Percentiles rank a stretch among this genome's conserved stretches.
phyloP scores from a whole-genome alignment of 1,284 basidiomycete species.

The Ganoderma lucidum region DNA sequence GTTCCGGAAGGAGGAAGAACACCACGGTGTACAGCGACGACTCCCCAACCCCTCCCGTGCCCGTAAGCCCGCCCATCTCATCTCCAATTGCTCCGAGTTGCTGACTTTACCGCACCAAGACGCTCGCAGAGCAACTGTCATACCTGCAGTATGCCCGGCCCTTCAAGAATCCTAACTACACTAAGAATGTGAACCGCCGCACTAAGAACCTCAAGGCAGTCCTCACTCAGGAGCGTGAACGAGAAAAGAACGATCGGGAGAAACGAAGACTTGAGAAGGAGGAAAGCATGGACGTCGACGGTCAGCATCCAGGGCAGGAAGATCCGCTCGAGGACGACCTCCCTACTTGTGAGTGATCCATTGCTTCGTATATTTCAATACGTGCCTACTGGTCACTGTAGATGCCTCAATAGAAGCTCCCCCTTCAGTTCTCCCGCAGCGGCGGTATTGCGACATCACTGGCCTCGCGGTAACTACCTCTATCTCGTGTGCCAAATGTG shows the following conservation, averaged over 20 bases:
- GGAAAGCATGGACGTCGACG: constrained; percentile 53
- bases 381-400: constrained; percentile 40
- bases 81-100: neutral
- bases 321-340: constrained; percentile 44
- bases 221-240: constrained; percentile 76
- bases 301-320: constrained; percentile 48
- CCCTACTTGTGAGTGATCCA: neutral
- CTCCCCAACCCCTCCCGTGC: constrained; percentile 41
- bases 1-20: constrained; percentile 39
- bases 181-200: constrained; percentile 71
- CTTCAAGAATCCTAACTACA: constrained; percentile 78
- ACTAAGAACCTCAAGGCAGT: constrained; percentile 82
- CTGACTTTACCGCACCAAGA: constrained; percentile 44
- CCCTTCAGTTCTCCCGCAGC: constrained; percentile 80
- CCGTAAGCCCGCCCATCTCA: constrained; percentile 25
- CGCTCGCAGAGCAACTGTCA: constrained; percentile 74
- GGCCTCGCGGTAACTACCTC: constrained; percentile 70
- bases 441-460: constrained; percentile 88
- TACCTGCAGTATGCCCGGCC: constrained; percentile 72
- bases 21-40: constrained; percentile 38
- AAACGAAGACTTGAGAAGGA: constrained; percentile 55
- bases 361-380: neutral
- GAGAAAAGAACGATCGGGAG: constrained; percentile 72
- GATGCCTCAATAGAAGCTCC: constrained; percentile 88
- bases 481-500: neutral